Evolutionary conservation across 805 yeast species (phyloP), one percentile per base, ranked within the genome.

Genomic region (Lachancea dasiensis): DNA sequence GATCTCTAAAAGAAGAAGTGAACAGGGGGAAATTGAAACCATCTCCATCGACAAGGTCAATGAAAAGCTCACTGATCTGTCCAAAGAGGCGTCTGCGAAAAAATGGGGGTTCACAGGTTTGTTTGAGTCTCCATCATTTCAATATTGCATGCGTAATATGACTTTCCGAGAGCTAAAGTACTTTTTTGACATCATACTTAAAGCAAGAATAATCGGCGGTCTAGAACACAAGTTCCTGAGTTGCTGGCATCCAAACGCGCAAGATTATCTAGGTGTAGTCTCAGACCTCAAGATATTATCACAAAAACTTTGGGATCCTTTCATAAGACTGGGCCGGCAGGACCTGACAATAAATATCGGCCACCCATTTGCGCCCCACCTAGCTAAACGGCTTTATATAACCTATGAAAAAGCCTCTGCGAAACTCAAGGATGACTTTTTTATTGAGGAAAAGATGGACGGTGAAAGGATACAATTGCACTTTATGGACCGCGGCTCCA

Each of bases 381-480:
- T 82, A 15, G 79, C 95, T 0, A 67, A 72, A 24, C 79, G 77
- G 43, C 64, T 78, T 1, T 64, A 65, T 21, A 60, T 65, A 3
- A 63, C 72, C 11, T 77, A 80, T 52, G 69, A 67, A 2, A 63
- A 67, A 3, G 58, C 82, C 15, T 73, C 78, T n/a, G 50, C 58
- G 6, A 63, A 58, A 17, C 64, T 83, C 52, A 16, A 57, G 31
- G 18, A 58, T 44, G 64, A 68, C 18, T 86, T 86, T 50, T 71
- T 69, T 36, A 75, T 90, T 7, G 97, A 90, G 52, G 97, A 90
- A 56, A 90, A 90, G 55, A 72, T 87, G 63, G 97, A 90, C 59
- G 98, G 97, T 3, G 97, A 90, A 58, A 64, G 98, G 47, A 77
- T 86, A 49, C 79, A 85, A 38, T 47, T 87, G 31, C 98, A 90